A percentile compares a stretch with the other conserved stretches of the same genome.
phyloP scores from a whole-genome alignment of 2,329 filamentous ascomycete species.

The Sphaerulina vaccinii region DNA sequence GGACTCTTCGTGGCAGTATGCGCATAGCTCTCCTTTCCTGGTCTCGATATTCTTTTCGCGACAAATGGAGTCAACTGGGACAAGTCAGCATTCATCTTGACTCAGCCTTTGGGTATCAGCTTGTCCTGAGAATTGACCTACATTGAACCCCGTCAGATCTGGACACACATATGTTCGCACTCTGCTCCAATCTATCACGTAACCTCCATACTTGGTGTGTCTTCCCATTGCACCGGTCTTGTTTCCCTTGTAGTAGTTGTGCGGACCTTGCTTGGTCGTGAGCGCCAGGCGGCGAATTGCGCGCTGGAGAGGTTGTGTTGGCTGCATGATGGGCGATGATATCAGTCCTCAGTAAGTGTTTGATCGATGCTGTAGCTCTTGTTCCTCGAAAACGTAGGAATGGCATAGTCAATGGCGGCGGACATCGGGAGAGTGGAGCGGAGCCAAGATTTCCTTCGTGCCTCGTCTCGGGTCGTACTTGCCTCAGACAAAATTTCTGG shows the following conservation, averaged over 20 bases:
- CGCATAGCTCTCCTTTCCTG: slow-evolving; percentile 52
- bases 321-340: slow-evolving; percentile 49
- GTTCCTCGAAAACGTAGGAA: no score
- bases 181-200: slow-evolving; percentile 79
- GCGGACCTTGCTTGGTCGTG: slow-evolving; percentile 89
- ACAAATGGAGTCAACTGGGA: slow-evolving; percentile 77
- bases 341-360: no score
- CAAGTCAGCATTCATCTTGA: not conserved
- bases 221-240: slow-evolving; percentile 81
- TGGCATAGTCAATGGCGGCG: not conserved
- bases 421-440: slow-evolving; percentile 4
- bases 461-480: slow-evolving; percentile 9
- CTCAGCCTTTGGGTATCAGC: not conserved
- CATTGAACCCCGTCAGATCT: slow-evolving; percentile 68
- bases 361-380: no score
- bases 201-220: slow-evolving; percentile 81
- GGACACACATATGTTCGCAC: slow-evolving; percentile 90
- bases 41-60: slow-evolving; percentile 56
- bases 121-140: slow-evolving; percentile 39
- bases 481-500: slow-evolving; percentile 19
- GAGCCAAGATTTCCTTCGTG: slow-evolving; percentile 7
- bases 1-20: slow-evolving; percentile 29
- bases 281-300: slow-evolving; percentile 73
- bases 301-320: slow-evolving; percentile 65
- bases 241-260: slow-evolving; percentile 97